These are phyloP conservation scores for Aspergillus phoenicis DNA, from an alignment of 2,329 filamentous ascomycete species.

Conservation along the genomic window DNA sequence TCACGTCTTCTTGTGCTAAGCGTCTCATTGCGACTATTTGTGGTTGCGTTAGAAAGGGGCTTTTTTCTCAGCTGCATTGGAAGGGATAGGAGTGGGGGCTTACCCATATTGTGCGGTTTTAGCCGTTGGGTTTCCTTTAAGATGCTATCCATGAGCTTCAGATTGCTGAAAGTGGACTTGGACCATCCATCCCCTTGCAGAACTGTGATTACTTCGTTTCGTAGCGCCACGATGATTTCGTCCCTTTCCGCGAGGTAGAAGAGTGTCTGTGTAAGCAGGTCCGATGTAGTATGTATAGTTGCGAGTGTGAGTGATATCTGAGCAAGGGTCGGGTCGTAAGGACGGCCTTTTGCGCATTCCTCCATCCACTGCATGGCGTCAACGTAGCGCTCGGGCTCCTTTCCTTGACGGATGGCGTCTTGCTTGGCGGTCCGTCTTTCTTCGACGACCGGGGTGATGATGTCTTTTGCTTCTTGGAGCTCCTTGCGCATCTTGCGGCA, in stretches of 20 bases:
- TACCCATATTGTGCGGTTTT: constrained; percentile 29
- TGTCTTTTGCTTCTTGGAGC: constrained; percentile 7
- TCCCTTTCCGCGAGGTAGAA: constrained; percentile 20
- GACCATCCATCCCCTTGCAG: constrained; percentile 30
- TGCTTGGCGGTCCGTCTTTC: constrained; percentile 4
- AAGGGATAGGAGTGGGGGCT: background rate
- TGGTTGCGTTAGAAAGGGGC: background rate
- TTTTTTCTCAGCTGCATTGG: background rate
- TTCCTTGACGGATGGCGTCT: background rate
- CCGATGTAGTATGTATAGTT: constrained; percentile 27
- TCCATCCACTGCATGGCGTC: constrained; percentile 33
- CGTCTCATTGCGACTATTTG: constrained; percentile 2
- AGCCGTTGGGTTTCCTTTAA: constrained; percentile 45
- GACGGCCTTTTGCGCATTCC: constrained; percentile 22
- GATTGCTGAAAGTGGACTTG: constrained; percentile 41
- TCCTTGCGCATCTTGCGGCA: constrained; percentile 12
- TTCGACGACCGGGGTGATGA: constrained; percentile 15
- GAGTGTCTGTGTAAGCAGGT: constrained; percentile 27
- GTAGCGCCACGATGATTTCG: constrained; percentile 17
- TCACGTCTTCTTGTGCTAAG: constrained; percentile 4
- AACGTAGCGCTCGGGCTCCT: constrained; percentile 5
- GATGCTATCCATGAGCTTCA: constrained; percentile 48
- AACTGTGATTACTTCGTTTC: constrained; percentile 26
- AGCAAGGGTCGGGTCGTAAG: constrained; percentile 22
- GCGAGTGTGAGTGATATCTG: constrained; percentile 27